Evolutionary conservation across 2,329 filamentous ascomycete genomes (phyloP), one percentile per base, ranked within the genome.

Genomic region (Phaeosphaeriaceae sp.): DNA sequence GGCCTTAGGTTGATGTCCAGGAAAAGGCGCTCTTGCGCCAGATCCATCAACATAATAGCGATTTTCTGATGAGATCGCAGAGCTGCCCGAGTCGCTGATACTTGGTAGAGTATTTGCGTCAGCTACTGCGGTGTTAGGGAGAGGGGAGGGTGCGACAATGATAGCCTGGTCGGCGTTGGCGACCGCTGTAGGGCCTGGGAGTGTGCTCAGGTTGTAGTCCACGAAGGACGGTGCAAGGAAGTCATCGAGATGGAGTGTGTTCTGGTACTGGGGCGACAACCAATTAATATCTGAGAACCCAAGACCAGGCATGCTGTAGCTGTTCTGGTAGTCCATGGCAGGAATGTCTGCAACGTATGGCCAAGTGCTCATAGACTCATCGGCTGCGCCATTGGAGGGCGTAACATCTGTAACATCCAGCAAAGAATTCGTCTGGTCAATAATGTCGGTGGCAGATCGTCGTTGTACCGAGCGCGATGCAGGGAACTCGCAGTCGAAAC

Each of bases 401-500:
- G 57, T 4, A 47, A 21, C 42, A 40, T 17, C 35, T 40, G 35
- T 4, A 40, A n/a, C 35, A 40, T 15, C 35, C 13, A 15, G 17
- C 4, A n/a, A 3, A n/a, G 35, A n/a, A n/a, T 4, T 40, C 8
- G 35, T 40, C 15, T 40, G 35, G 13, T 17, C 15, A 6, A 40
- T 3, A n/a, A 4, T n/a, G 11, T 13, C 11, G 35, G 35, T 40
- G 17, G 3, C 35, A 40, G 15, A 3, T 40, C 15, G 13, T 40
- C 15, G 35, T 40, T n/a, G 35, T 17, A 17, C 35, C 6, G 35
- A 15, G 35, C 35, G 35, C 11, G 15, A 13, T n/a, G 59, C 44
- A 13, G 71, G 69, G 52, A 73, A 73, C n/a, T 55, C 28, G 53
- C 72, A 75, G 26, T 59, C 51, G 11, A 63, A 30, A 10, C 51